Conservation (phyloP, 108 stramenopile species). For the Conticribra guillardii region DNA sequence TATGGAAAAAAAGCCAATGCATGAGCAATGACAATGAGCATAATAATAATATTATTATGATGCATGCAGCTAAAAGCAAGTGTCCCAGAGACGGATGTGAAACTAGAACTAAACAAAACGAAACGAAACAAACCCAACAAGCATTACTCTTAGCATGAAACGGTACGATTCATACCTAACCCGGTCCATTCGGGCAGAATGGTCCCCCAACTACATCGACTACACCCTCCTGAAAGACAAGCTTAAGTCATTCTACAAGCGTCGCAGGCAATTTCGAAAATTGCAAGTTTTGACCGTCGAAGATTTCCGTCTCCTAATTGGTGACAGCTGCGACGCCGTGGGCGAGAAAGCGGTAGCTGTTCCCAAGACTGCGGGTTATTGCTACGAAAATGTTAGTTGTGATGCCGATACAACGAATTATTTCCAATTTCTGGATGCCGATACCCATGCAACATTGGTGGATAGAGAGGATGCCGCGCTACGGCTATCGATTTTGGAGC, state of each 20-base stretch:
- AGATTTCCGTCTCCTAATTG: background rate
- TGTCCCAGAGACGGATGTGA: too few relatives aligned
- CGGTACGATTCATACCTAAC: background rate
- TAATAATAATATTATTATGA: too few relatives aligned
- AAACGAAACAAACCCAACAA: too few relatives aligned
- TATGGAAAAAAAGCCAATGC: too few relatives aligned
- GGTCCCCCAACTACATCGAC: conserved; percentile 35
- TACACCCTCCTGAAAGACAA: conserved; percentile 24
- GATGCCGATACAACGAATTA: conserved; percentile 4
- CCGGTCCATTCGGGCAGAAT: background rate
- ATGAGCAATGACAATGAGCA: too few relatives aligned
- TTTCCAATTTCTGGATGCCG: conserved; percentile 25
- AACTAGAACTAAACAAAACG: too few relatives aligned
- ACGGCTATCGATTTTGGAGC: conserved; percentile 18
- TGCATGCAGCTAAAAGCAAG: too few relatives aligned
- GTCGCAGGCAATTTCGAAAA: conserved; percentile 16
- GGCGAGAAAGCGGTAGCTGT: background rate
- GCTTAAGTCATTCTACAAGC: conserved; percentile 28
- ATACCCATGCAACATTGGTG: background rate
- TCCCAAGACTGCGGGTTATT: background rate
- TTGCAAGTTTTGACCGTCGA: background rate
- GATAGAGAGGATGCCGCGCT: conserved; percentile 22
- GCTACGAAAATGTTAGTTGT: background rate
- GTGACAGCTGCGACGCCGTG: background rate
- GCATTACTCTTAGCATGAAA: too few relatives aligned